Conservation (phyloP, 495 filamentous ascomycete genomes). For the Tuber umbilicatum region DNA sequence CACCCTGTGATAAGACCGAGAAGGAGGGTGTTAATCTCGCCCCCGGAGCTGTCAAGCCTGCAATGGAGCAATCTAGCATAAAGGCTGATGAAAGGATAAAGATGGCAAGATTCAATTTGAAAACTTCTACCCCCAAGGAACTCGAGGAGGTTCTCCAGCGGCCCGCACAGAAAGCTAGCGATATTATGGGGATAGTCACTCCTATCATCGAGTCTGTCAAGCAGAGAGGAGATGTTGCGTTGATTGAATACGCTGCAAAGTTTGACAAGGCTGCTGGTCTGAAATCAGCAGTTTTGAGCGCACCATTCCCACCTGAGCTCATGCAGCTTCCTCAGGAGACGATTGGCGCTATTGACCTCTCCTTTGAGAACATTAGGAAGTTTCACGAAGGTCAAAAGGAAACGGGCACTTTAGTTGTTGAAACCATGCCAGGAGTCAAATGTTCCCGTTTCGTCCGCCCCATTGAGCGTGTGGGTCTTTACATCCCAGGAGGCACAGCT, state of each 20-base stretch:
- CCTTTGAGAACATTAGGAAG: slow-evolving; percentile 84
- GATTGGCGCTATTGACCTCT: slow-evolving; percentile 82
- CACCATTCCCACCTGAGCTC: slow-evolving; percentile 73
- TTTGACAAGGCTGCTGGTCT: slow-evolving; percentile 92
- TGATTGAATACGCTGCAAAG: slow-evolving; percentile 89
- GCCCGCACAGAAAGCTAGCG: slow-evolving; percentile 85
- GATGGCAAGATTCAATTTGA: slow-evolving; percentile 71
- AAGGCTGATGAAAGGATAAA: slow-evolving; percentile 60
- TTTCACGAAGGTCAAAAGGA: slow-evolving; percentile 89
- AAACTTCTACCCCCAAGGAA: slow-evolving; percentile 53
- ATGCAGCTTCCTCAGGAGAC: slow-evolving; percentile 81
- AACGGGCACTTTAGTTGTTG: slow-evolving; percentile 68
- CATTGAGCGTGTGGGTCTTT: slow-evolving; percentile 89
- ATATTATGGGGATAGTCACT: slow-evolving; percentile 81
- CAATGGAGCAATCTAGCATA: slow-evolving; percentile 25
- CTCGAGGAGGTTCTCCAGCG: slow-evolving; percentile 69
- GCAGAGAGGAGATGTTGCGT: slow-evolving; percentile 70
- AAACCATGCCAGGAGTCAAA: slow-evolving; percentile 94
- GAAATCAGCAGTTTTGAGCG: slow-evolving; percentile 76
- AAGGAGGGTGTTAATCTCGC: slow-evolving; percentile 45
- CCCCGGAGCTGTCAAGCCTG: slow-evolving; percentile 37
- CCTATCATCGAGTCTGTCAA: slow-evolving; percentile 86
- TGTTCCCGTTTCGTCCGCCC: slow-evolving; percentile 90
- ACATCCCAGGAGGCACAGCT: slow-evolving; percentile 91
- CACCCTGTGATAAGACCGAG: slow-evolving; percentile 41